These are phyloP conservation scores for Cucurbita ficifolia DNA, from an alignment of 306 rosid species.

Conservation along the genomic window DNA sequence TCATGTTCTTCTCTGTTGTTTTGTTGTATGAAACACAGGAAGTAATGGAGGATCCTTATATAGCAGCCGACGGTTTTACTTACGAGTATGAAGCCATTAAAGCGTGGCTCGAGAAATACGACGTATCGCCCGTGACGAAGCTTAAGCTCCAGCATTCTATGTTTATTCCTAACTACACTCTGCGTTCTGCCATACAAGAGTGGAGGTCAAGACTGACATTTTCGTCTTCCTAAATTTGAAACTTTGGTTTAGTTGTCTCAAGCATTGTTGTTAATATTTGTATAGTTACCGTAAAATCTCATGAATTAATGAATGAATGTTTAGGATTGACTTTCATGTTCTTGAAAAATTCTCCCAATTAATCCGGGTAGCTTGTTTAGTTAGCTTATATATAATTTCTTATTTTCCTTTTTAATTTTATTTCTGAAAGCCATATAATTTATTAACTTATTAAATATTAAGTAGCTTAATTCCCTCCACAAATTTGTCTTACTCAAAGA, in stretches of 20 bases:
- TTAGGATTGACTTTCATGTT: neutral
- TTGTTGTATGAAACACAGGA: constrained; percentile 31
- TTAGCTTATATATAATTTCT: neutral
- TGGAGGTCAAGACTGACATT: constrained; percentile 44
- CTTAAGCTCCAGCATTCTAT: constrained; percentile 35
- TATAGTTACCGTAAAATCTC: neutral
- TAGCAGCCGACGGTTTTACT: constrained; percentile 81
- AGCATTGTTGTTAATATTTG: neutral
- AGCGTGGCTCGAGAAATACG: constrained; percentile 73
- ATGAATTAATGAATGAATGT: neutral
- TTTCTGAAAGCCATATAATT: too few relatives aligned
- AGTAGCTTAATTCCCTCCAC: neutral
- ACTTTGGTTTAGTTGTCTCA: neutral
- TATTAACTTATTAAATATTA: neutral
- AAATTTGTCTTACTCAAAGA: neutral
- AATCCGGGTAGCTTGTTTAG: neutral
- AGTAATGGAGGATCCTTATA: constrained; percentile 74
- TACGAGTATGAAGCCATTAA: constrained; percentile 75
- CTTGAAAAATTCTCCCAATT: neutral
- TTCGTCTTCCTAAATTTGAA: constrained; percentile 2
- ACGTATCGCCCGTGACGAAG: constrained; percentile 66
- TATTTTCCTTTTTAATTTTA: neutral
- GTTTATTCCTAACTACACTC: constrained; percentile 59
- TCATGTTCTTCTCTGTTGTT: neutral
- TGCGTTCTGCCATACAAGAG: constrained; percentile 74